These are phyloP conservation scores for Sophora flavescens DNA, from an alignment of 306 rosid genomes.

Conservation along the genomic window DNA sequence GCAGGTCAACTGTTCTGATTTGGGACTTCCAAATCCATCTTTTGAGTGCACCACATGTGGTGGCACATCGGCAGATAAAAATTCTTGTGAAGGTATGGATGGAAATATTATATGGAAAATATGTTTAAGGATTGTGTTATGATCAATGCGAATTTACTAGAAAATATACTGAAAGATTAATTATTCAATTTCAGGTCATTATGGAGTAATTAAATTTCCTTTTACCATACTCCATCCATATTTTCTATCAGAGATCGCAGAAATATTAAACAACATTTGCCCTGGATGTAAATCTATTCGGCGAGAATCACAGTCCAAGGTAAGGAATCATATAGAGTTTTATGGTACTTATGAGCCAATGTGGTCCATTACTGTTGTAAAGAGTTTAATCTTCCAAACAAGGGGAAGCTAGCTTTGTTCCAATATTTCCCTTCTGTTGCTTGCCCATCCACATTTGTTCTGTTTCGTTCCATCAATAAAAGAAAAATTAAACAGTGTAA, in stretches of 20 bases:
- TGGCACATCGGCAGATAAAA: constrained; percentile 47
- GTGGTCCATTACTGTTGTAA: constrained; percentile 7
- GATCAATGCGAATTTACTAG: constrained; percentile 24
- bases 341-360: background rate
- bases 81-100: constrained; percentile 77
- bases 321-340: constrained; percentile 53
- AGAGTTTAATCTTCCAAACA: constrained; percentile 34
- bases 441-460: constrained; percentile 1
- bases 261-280: constrained; percentile 83
- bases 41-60: constrained; percentile 82
- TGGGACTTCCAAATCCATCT: constrained; percentile 90
- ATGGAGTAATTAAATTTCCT: constrained; percentile 79
- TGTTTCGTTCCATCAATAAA: constrained; percentile 3
- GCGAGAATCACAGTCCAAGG: constrained; percentile 67
- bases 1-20: constrained; percentile 78
- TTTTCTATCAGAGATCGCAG: constrained; percentile 77
- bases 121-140: constrained; percentile 34
- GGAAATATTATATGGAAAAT: constrained; percentile 38
- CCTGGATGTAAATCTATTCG: constrained; percentile 82
- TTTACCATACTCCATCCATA: constrained; percentile 77
- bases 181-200: constrained; percentile 78
- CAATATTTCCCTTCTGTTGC: constrained; percentile 1
- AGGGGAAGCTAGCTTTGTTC: constrained; percentile 19
- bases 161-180: constrained; percentile 46
- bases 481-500: background rate